These are phyloP conservation scores for Rhexocercosporidium sp. DNA, from an alignment of 2,329 filamentous ascomycete genomes.

Conservation along the genomic window DNA sequence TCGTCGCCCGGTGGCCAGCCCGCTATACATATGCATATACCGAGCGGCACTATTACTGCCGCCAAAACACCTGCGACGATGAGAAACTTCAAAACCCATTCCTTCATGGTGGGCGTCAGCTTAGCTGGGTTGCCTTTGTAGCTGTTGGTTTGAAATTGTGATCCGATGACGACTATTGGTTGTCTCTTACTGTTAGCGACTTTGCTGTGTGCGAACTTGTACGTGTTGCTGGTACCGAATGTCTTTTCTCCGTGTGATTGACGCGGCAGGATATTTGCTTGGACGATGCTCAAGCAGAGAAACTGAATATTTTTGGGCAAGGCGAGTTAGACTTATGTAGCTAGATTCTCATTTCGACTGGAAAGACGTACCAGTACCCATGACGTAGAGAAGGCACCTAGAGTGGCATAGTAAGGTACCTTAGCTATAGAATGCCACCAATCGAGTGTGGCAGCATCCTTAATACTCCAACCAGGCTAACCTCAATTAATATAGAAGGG, in stretches of 20 bases:
- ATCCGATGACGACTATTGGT: constrained; percentile 21
- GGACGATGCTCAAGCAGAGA: constrained; percentile 22
- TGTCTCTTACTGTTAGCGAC: constrained; percentile 24
- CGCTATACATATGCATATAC: constrained; percentile 14
- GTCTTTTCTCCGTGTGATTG: constrained; percentile 21
- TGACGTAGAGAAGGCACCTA: neutral
- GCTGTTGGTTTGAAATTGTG: constrained; percentile 21
- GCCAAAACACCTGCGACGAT: constrained; percentile 19
- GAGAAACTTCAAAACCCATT: constrained; percentile 20
- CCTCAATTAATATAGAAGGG: no score
- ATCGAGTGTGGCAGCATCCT: no score
- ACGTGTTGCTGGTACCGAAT: constrained; percentile 22
- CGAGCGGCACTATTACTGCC: constrained; percentile 15
- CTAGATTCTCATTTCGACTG: constrained; percentile 22
- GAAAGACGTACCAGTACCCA: constrained; percentile 8
- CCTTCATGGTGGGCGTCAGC: constrained; percentile 19
- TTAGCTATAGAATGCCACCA: no score
- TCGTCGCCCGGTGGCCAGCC: constrained; percentile 11
- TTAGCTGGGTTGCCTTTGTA: constrained; percentile 19
- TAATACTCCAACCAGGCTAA: no score
- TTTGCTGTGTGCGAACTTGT: constrained; percentile 25
- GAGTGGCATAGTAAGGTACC: no score
- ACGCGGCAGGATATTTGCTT: constrained; percentile 24
- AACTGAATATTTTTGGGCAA: constrained; percentile 22
- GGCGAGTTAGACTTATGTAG: constrained; percentile 16